phyloP scores from a whole-genome alignment of 192 early-diverging fungal species.

The Entomortierella chlamydospora region DNA sequence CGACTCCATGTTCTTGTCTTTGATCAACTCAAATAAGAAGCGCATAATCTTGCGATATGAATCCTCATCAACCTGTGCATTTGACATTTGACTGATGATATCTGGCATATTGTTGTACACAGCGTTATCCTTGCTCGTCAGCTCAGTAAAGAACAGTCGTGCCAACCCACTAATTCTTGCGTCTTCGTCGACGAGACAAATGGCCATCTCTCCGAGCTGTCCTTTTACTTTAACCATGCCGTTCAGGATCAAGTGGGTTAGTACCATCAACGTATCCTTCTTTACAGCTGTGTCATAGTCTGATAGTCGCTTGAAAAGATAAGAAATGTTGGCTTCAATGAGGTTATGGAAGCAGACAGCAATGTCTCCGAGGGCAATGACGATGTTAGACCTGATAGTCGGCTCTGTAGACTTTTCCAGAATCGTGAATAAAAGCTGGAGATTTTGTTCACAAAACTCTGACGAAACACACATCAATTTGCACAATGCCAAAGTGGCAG shows the following conservation, averaged over 20 bases:
- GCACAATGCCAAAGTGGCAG: conserved; percentile 87
- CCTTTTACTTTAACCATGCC: conserved; percentile 99
- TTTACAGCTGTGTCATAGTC: conserved; percentile 87
- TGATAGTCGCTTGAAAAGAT: conserved; percentile 92
- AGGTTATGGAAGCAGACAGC: conserved; percentile 95
- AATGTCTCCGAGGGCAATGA: conserved; percentile 98
- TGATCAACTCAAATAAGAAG: conserved; percentile 96
- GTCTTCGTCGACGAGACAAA: conserved; percentile 93
- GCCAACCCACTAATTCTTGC: conserved; percentile 90
- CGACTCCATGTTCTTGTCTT: conserved; percentile 96
- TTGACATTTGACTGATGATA: conserved; percentile 94
- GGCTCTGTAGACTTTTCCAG: conserved; percentile 87
- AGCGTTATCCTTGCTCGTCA: conserved; percentile 96
- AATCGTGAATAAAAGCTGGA: conserved; percentile 92
- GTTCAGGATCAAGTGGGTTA: conserved; percentile 97
- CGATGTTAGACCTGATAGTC: conserved; percentile 91
- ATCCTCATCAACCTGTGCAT: conserved; percentile 81
- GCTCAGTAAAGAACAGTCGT: conserved; percentile 95
- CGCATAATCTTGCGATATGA: conserved; percentile 92
- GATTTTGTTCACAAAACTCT: conserved; percentile 92
- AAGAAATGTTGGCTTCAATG: conserved; percentile 96
- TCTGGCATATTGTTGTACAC: conserved; percentile 99
- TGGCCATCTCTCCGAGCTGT: conserved; percentile 98
- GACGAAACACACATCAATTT: conserved; percentile 98
- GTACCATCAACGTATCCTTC: conserved; percentile 98